A percentile compares a stretch with the other conserved stretches of the same genome.
Conservation (phyloP, 148 eudicot species). For the Spergularia marina region DNA sequence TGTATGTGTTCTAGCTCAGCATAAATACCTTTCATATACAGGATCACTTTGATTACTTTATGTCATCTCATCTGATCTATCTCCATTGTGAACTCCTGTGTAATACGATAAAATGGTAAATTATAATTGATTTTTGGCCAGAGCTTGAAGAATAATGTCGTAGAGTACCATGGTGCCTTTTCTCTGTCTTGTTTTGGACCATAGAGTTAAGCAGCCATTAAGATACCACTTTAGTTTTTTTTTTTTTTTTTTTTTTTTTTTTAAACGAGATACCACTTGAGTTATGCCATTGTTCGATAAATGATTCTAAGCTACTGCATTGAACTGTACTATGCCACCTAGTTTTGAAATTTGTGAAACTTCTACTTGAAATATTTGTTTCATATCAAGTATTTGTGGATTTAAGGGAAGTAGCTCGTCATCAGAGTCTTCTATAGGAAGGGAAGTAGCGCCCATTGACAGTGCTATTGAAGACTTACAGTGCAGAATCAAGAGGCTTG, state of each 20-base stretch:
- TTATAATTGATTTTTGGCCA: too few species aligned
- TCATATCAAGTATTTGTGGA: neutral
- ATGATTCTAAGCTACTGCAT: neutral
- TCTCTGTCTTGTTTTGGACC: too few species aligned
- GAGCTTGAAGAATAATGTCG: too few species aligned
- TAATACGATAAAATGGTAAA: too few species aligned
- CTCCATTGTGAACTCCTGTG: too few species aligned
- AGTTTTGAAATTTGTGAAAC: neutral
- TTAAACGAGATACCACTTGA: neutral
- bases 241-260: too few species aligned
- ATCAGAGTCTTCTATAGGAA: conserved; percentile 81
- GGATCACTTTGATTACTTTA: too few species aligned
- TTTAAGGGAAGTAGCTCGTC: conserved; percentile 69
- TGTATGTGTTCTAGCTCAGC: too few species aligned
- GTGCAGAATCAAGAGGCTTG: conserved; percentile 80
- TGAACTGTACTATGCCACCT: neutral
- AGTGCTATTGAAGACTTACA: conserved; percentile 88
- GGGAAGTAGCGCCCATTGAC: conserved; percentile 68
- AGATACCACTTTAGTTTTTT: neutral
- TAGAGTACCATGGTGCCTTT: too few species aligned
- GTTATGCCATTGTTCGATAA: neutral
- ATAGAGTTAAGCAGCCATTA: too few species aligned
- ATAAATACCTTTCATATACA: too few species aligned
- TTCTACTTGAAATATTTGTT: neutral
- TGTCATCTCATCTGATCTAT: too few species aligned